These are phyloP conservation scores for Penicillium sp. DNA, from an alignment of 2,329 filamentous ascomycete species.

Conservation along the genomic window DNA sequence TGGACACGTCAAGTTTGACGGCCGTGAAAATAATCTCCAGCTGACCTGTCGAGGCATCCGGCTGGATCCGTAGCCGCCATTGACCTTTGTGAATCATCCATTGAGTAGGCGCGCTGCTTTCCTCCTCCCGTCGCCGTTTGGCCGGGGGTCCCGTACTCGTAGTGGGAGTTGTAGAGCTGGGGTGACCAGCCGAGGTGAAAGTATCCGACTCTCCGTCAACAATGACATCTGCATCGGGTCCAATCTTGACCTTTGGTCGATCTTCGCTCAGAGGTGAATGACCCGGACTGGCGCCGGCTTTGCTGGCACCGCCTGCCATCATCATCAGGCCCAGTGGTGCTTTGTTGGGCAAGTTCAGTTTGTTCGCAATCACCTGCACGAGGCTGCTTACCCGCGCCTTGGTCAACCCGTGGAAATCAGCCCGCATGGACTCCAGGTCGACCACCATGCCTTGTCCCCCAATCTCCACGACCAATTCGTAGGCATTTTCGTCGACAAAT, in stretches of 20 bases:
- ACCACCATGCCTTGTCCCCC: constrained; percentile 62
- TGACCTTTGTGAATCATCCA: constrained; percentile 68
- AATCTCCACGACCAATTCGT: constrained; percentile 78
- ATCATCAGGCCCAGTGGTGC: constrained; percentile 64
- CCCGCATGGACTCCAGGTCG: constrained; percentile 52
- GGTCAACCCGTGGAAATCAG: constrained; percentile 69
- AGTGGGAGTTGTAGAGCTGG: background rate
- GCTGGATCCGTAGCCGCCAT: constrained; percentile 67
- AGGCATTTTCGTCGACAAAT: constrained; percentile 70
- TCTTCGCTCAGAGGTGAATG: constrained; percentile 68
- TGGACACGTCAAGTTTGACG: constrained; percentile 71
- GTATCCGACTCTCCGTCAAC: constrained; percentile 36
- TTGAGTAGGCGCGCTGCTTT: constrained; percentile 13
- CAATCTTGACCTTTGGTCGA: constrained; percentile 62
- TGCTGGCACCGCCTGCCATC: constrained; percentile 56
- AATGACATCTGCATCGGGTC: constrained; percentile 42
- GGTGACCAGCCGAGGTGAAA: constrained; percentile 14
- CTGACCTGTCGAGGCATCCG: constrained; percentile 37
- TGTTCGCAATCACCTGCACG: constrained; percentile 76
- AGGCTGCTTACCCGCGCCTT: constrained; percentile 68
- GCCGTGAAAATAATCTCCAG: constrained; percentile 67
- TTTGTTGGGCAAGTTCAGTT: constrained; percentile 63
- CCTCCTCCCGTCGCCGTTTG: constrained; percentile 34
- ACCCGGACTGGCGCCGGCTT: constrained; percentile 62
- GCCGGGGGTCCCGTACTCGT: constrained; percentile 18